Percentiles rank a stretch among this genome's conserved stretches.
Evolutionary conservation across 441 rosid genomes (phyloP).

Genomic region (Biscutella laevigata): DNA sequence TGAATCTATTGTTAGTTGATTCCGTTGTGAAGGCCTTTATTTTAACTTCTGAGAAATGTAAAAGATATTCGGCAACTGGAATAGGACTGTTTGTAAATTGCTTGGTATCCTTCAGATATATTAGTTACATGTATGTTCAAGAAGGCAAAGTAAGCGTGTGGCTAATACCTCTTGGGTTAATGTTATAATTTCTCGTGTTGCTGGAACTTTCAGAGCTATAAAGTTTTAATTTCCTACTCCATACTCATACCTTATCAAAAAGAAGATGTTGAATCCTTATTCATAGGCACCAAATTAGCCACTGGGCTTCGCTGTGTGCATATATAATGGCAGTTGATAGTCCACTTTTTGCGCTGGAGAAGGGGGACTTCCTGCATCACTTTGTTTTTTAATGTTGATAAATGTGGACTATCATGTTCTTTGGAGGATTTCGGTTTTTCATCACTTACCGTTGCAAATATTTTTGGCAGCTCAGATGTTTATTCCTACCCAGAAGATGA

Average conservation of each 20-base stretch:
- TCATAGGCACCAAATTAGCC: constrained; percentile 1
- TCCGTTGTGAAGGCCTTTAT: not conserved
- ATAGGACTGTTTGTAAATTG: not conserved
- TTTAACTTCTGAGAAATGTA: not conserved
- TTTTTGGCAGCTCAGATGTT: constrained; percentile 93
- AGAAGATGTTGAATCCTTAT: not conserved
- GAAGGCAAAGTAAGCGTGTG: constrained; percentile 3
- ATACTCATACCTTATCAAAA: not conserved
- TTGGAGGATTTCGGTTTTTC: constrained; percentile 5
- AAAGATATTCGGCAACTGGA: not conserved
- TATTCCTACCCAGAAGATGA: constrained; percentile 93
- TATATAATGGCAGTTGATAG: constrained; percentile 1
- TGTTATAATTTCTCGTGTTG: not conserved
- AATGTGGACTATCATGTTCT: constrained; percentile 2
- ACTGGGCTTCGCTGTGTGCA: constrained; percentile 2
- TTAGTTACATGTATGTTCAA: not conserved
- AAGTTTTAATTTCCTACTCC: not conserved
- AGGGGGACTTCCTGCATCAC: constrained; percentile 4
- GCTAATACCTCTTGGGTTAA: not conserved
- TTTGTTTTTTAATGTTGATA: not conserved
- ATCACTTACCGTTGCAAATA: constrained; percentile 34
- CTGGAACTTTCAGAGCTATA: constrained; percentile 2
- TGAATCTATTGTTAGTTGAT: not conserved
- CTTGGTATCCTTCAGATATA: not conserved
- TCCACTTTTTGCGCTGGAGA: not conserved